A percentile compares a stretch with the other conserved stretches of the same genome.
These are phyloP conservation scores for Sutorius australiensis DNA, from an alignment of 768 basidiomycete species.

Conservation along the genomic window DNA sequence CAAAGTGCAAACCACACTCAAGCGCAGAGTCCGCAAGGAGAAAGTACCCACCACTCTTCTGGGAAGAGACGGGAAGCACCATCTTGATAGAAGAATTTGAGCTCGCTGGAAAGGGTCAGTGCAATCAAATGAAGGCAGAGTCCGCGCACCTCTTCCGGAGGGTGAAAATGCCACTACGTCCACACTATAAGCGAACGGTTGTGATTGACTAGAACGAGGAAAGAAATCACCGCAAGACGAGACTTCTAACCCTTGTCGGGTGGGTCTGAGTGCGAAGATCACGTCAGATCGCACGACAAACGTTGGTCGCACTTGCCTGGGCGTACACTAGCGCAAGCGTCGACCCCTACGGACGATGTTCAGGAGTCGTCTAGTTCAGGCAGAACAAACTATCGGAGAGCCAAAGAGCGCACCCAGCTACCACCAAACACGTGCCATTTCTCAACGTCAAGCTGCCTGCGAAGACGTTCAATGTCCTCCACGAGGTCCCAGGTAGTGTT, in stretches of 20 bases:
- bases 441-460: constrained; percentile 70
- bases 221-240: constrained; percentile 63
- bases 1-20: not conserved
- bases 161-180: constrained; percentile 78
- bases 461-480: constrained; percentile 79
- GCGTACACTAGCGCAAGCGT: constrained; percentile 85
- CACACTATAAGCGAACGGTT: constrained; percentile 1
- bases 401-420: constrained; percentile 65
- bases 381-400: not conserved
- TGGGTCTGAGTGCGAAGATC: constrained; percentile 48
- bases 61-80: constrained; percentile 81
- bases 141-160: constrained; percentile 63
- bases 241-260: constrained; percentile 73
- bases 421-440: constrained; percentile 97
- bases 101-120: constrained; percentile 45
- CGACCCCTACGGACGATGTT: constrained; percentile 54
- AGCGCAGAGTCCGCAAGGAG: no score
- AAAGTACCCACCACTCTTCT: constrained; percentile 66
- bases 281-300: not conserved
- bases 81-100: constrained; percentile 90
- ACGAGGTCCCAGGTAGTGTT: constrained; percentile 97
- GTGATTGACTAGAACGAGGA: not conserved
- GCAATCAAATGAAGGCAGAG: not conserved
- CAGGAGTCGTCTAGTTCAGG: not conserved
- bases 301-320: constrained; percentile 45